A percentile compares a stretch with the other conserved stretches of the same genome.
phyloP scores from a whole-genome alignment of 140 eudicot species.

The Bidens hawaiensis region DNA sequence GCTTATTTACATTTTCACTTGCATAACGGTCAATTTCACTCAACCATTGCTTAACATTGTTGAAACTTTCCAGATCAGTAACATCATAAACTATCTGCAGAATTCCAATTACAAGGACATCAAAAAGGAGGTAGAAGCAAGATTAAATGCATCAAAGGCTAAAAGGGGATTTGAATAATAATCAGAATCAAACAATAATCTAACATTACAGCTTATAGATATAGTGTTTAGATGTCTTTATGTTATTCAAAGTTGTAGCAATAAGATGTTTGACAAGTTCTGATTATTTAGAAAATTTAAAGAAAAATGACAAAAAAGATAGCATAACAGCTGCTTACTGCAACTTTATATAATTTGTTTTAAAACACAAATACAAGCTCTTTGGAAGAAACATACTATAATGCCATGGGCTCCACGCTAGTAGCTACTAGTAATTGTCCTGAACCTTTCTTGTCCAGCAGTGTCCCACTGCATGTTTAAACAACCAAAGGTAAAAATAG shows the following conservation, averaged over 20 bases:
- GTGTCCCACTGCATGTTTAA: constrained; percentile 49
- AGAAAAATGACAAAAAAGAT: neutral
- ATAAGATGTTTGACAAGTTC: neutral
- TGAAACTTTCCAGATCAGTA: constrained; percentile 71
- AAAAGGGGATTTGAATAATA: neutral
- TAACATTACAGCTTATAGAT: neutral
- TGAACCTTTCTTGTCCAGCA: constrained; percentile 67
- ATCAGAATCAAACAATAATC: neutral
- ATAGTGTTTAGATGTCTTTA: neutral
- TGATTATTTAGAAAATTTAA: neutral
- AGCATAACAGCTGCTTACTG: neutral
- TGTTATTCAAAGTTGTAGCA: neutral
- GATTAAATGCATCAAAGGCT: neutral
- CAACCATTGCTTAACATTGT: constrained; percentile 84
- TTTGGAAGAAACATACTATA: constrained; percentile 31
- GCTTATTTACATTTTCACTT: constrained; percentile 73
- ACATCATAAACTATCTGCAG: constrained; percentile 70
- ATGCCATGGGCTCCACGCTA: constrained; percentile 73
- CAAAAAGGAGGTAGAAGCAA: neutral
- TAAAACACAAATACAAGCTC: neutral
- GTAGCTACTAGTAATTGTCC: constrained; percentile 65
- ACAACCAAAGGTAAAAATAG: neutral
- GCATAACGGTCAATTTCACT: constrained; percentile 85
- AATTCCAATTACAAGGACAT: constrained; percentile 2
- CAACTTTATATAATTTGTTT: neutral